Evolutionary conservation across 2,329 filamentous ascomycete genomes (phyloP).

Genomic region (Colletotrichum destructivum): DNA sequence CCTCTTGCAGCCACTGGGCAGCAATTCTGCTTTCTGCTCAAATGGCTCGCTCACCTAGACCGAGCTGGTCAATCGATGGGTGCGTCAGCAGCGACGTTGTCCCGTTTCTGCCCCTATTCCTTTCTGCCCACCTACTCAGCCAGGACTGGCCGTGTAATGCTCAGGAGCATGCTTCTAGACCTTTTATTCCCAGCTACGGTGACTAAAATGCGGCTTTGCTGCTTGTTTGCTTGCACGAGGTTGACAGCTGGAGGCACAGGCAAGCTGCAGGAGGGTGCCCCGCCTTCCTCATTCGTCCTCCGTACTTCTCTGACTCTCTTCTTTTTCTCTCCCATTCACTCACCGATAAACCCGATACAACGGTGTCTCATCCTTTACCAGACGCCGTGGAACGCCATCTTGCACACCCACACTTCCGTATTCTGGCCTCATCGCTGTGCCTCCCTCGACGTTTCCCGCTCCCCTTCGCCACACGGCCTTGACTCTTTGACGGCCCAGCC

Average conservation of each 20-base stretch:
- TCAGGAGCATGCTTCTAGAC: slow-evolving; percentile 38
- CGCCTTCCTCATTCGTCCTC: slow-evolving; percentile 13
- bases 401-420: slow-evolving; percentile 19
- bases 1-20: slow-evolving; percentile 30
- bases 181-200: slow-evolving; percentile 15
- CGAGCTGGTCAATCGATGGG: neutral
- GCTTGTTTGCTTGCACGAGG: neutral
- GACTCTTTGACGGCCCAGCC: slow-evolving; percentile 27
- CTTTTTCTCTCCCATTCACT: neutral
- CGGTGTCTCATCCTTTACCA: slow-evolving; percentile 4
- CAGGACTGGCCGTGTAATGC: slow-evolving; percentile 18
- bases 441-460: slow-evolving; percentile 8
- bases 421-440: neutral
- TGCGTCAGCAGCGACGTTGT: slow-evolving; percentile 9
- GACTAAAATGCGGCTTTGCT: neutral
- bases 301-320: neutral
- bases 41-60: neutral
- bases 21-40: slow-evolving; percentile 39
- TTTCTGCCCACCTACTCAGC: slow-evolving; percentile 24
- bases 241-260: slow-evolving; percentile 11
- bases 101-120: slow-evolving; percentile 1
- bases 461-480: slow-evolving; percentile 25
- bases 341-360: slow-evolving; percentile 10
- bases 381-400: neutral
- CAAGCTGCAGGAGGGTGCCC: neutral